Evolutionary conservation across 805 yeast genomes (phyloP).

Genomic region (Brettanomyces anomalus): DNA sequence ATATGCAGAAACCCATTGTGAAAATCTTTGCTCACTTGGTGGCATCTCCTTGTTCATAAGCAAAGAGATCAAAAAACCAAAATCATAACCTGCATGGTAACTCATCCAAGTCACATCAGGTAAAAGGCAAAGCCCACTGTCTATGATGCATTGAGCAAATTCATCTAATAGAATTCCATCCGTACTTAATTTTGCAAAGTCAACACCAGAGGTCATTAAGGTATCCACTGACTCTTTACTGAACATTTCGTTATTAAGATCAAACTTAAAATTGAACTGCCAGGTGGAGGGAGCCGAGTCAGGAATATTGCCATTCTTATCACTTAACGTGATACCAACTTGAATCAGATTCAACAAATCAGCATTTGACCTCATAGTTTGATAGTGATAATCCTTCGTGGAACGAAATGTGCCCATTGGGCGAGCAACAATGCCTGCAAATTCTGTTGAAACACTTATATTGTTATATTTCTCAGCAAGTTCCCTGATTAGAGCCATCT

Average conservation of each 20-base stretch:
- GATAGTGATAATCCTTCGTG: constrained; percentile 90
- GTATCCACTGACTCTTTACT: constrained; percentile 78
- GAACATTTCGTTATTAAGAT: constrained; percentile 71
- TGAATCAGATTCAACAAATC: constrained; percentile 83
- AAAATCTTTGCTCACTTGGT: constrained; percentile 66
- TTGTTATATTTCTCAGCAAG: constrained; percentile 48
- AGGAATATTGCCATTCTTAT: constrained; percentile 60
- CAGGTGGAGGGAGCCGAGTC: constrained; percentile 68
- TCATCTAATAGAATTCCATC: constrained; percentile 72
- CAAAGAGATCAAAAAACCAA: constrained; percentile 78
- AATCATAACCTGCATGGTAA: constrained; percentile 89
- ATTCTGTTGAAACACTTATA: constrained; percentile 77
- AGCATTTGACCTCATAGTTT: constrained; percentile 84
- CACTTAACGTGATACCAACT: constrained; percentile 70
- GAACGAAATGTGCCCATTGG: constrained; percentile 92
- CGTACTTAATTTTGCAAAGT: constrained; percentile 62
- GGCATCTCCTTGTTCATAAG: constrained; percentile 75
- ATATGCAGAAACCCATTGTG: constrained; percentile 56
- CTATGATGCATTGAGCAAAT: constrained; percentile 77
- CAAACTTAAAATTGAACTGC: constrained; percentile 91
- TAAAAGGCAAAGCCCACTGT: constrained; percentile 77
- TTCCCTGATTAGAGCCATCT: constrained; percentile 52
- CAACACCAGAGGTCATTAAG: constrained; percentile 73
- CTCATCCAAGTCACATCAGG: constrained; percentile 75
- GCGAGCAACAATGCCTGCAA: constrained; percentile 92